Base-by-base conservation (phyloP, 805 yeast genomes). In the Wickerhamiella shivajii region DNA sequence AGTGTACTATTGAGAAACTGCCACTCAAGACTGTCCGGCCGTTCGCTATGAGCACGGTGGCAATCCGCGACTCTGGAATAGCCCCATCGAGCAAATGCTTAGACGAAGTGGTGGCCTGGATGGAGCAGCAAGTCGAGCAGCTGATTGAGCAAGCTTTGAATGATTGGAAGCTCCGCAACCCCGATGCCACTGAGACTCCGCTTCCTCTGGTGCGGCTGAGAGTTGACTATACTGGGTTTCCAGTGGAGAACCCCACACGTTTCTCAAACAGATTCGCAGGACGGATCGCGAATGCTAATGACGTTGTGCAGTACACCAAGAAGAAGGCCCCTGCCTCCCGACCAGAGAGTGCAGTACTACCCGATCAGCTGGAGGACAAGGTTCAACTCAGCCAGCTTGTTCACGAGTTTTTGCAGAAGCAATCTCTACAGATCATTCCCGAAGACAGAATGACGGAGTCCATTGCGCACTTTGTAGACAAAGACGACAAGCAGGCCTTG, bases 251-350 rank as follows among this genome's bases (percentile, higher is more conserved):
- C 48, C 79, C 93, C 0, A 63, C 92, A 33, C 59, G 95, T 41
- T 81, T 90, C 42, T 81, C 95, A 11, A 83, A 85, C 48, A 61
- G 81, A 46, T 90, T 87, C 61, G 93, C 79, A 5, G 95, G 94
- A 0, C 64, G 64, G 40, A 90, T 87, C 2, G 98, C 97, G 3
- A 90, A 90, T 52, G 71, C 75, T n/a, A 76, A 80, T 46, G 92
- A 84, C 46, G 80, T 85, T 6, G 69, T 87, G 3, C 74, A 71
- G 29, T 77, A 78, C 50, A 69, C 70, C 47, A 69, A 65, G 42
- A 18, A 37, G 23, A 13, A 22, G 18, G 12, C 33, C 20, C 18
- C 27, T 34, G 13, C 45, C 49, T 25, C 30, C 42, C 19, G 45
- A 41, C 15, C 38, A 36, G 17, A 22, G 40, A 18, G 25, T 38